Evolutionary conservation across 805 yeast genomes (phyloP).

Genomic region (Wickerhamiella shivajii): DNA sequence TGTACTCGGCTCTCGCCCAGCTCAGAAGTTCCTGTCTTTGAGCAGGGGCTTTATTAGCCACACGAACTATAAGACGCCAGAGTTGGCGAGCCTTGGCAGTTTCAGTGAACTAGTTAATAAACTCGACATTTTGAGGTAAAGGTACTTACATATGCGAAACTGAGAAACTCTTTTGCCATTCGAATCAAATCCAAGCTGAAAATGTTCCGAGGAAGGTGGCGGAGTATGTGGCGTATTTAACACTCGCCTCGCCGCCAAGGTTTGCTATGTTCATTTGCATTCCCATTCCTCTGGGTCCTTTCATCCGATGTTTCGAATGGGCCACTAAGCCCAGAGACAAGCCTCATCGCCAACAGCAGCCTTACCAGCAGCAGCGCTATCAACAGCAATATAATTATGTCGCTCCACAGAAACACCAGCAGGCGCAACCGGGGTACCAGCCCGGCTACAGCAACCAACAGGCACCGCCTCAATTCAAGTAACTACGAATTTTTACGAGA

Average conservation of each 20-base stretch:
- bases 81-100: conserved; percentile 23
- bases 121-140: conserved; percentile 1
- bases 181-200: too few species aligned
- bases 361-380: background rate
- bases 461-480: too few species aligned
- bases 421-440: too few species aligned
- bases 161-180: too few species aligned
- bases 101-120: conserved; percentile 21
- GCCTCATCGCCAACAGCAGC: background rate
- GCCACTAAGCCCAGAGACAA: conserved; percentile 1
- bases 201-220: too few species aligned
- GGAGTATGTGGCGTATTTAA: too few species aligned
- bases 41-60: conserved; percentile 19
- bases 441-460: too few species aligned
- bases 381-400: background rate
- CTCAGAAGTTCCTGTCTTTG: conserved; percentile 20
- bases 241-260: too few species aligned
- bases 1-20: conserved; percentile 26
- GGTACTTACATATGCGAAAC: conserved; percentile 17
- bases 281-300: conserved; percentile 7
- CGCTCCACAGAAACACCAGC: background rate
- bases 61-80: conserved; percentile 23
- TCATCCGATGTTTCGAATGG: conserved; percentile 5
- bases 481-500: too few species aligned
- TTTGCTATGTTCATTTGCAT: conserved; percentile 9